phyloP scores from a whole-genome alignment of 2,329 filamentous ascomycete genomes.

The Neopestalotiopsis sp. region DNA sequence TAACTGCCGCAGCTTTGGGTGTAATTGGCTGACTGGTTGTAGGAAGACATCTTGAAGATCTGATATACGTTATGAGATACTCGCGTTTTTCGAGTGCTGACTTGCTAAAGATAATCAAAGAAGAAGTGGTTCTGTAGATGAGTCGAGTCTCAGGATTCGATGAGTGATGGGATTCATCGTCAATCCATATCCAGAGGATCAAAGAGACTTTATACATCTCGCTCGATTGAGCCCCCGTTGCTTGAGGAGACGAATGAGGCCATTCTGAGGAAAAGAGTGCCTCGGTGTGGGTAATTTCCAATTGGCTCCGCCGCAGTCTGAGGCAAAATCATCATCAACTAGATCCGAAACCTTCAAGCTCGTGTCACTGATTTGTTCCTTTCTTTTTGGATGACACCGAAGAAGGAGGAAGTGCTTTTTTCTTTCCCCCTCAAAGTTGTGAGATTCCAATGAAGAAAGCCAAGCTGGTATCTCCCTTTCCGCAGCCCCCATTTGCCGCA shows the following conservation, averaged over 20 bases:
- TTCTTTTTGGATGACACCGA: background rate
- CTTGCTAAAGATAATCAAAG: no score
- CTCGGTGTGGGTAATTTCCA: background rate
- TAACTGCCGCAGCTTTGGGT: background rate
- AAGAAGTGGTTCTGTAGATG: no score
- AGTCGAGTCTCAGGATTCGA: no score
- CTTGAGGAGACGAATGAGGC: background rate
- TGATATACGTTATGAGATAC: no score
- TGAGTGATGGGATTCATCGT: no score
- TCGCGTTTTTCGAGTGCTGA: no score
- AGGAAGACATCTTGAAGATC: background rate
- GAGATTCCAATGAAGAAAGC: no score
- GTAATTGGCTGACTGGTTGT: background rate
- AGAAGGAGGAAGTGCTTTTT: background rate
- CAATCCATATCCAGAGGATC: no score
- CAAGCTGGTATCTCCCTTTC: background rate
- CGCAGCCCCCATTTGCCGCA: background rate
- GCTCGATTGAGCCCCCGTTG: no score
- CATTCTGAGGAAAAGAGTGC: background rate
- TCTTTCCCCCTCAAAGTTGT: background rate
- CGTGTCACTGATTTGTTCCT: background rate
- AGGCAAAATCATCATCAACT: background rate
- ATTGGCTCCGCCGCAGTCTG: background rate
- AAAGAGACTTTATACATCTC: no score
- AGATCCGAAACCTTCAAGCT: background rate